Base-by-base conservation (phyloP, 345 rosid species). In the Linum lewisii region DNA sequence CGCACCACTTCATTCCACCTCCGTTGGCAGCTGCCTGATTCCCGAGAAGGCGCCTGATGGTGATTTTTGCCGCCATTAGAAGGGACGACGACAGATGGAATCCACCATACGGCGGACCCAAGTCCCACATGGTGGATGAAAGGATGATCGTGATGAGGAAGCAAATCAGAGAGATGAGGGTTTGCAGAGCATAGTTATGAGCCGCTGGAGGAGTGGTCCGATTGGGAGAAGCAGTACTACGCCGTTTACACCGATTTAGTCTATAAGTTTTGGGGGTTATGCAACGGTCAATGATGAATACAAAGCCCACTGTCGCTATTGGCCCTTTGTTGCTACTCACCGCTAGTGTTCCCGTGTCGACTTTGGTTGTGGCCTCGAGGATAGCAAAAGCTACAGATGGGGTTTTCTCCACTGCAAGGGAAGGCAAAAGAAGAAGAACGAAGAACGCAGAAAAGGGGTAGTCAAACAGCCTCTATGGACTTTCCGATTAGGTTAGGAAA, bases 151-250 rank as follows among this genome's bases (percentile, higher is more conserved):
- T 82, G 18, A 72, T 82, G 0, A 65, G 91, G 65, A 80, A 75
- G 58, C 75, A n/a, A n/a, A n/a, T n/a, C 36, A 84, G 74, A 42
- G 85, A 80, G 71, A 72, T 70, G 79, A 80, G 80, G 79, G 73
- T n/a, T 76, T 85, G 65, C 59, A 7, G 93, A 88, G 80, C 63
- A 81, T 54, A 81, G 79, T 69, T 77, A 83, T 55, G 83, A 85
- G 77, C 82, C 90, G 9, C 86, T 88, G 4, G 50, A 72, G 18
- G 69, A 80, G 6, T 83, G 96, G 96, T 75, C 76, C 81, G 79
- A 74, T 2, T 88, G 90, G 90, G 90, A 88, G 80, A 83, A 85
- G 38, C 84, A 73, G 13, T 80, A 58, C 25, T 83, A 72, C 42
- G 63, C 66, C 22, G 60, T 58, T 55, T 88, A 83, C 51, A 78